Evolutionary conservation across 139 green algal species (phyloP).

Genomic region (Nannochloris sp.): DNA sequence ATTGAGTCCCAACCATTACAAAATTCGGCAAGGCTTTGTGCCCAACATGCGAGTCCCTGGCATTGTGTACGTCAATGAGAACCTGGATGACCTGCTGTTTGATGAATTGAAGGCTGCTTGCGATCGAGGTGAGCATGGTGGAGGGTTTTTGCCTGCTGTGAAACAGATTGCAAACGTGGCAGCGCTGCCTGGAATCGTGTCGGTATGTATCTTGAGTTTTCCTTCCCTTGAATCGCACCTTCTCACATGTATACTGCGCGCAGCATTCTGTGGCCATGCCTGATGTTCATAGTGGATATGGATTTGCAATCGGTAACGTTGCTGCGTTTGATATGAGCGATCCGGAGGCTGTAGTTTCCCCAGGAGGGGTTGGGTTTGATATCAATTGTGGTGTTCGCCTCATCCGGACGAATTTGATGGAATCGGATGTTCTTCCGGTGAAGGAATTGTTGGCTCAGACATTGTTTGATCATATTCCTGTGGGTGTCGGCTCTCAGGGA

Average conservation of each 20-base stretch:
- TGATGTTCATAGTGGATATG: slow-evolving; percentile 85
- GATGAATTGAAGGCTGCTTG: slow-evolving; percentile 60
- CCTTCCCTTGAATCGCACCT: not conserved
- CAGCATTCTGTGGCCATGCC: slow-evolving; percentile 74
- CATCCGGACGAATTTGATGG: slow-evolving; percentile 77
- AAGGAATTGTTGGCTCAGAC: slow-evolving; percentile 70
- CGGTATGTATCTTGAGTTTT: slow-evolving; percentile 21
- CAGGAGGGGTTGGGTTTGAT: slow-evolving; percentile 73
- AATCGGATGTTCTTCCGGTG: slow-evolving; percentile 55
- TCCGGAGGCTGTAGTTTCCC: slow-evolving; percentile 72
- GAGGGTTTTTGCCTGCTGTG: slow-evolving; percentile 77
- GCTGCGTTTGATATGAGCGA: slow-evolving; percentile 83
- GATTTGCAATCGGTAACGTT: slow-evolving; percentile 90
- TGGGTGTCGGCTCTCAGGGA: slow-evolving; percentile 75
- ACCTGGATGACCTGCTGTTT: slow-evolving; percentile 58
- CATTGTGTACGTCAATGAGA: slow-evolving; percentile 75
- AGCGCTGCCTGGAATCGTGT: slow-evolving; percentile 74
- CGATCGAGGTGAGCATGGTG: slow-evolving; percentile 33
- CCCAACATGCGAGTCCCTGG: slow-evolving; percentile 72
- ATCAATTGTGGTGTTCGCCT: slow-evolving; percentile 90
- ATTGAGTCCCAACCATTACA: slow-evolving; percentile 59
- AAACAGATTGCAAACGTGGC: slow-evolving; percentile 89
- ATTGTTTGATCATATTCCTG: slow-evolving; percentile 90
- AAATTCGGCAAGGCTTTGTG: slow-evolving; percentile 76
- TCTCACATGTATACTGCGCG: not conserved